A percentile compares a stretch with the other conserved stretches of the same genome.
Evolutionary conservation across 192 early-diverging fungal species (phyloP).

Genomic region (Coemansia sp.): DNA sequence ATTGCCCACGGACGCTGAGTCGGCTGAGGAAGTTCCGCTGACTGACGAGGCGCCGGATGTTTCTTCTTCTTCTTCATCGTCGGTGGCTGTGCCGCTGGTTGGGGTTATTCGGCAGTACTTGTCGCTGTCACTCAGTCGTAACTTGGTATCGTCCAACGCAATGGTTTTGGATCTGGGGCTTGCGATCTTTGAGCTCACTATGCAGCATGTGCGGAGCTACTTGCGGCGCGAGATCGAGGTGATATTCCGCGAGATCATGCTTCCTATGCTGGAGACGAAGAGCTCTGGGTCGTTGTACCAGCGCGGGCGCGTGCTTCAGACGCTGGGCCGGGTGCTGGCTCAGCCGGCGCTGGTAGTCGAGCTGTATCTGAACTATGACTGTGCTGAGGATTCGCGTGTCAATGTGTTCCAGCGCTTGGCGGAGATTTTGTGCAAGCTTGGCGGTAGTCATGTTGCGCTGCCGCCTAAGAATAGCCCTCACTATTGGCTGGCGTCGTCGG

Average conservation of each 20-base stretch:
- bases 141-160: conserved; percentile 72
- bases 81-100: conserved; percentile 66
- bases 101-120: conserved; percentile 86
- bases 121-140: conserved; percentile 77
- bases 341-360: conserved; percentile 83
- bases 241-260: conserved; percentile 84
- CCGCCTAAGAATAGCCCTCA: conserved; percentile 30
- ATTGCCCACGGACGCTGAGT: background rate
- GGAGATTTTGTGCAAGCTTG: conserved; percentile 40
- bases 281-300: conserved; percentile 60
- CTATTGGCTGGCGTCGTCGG: conserved; percentile 28
- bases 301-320: conserved; percentile 70
- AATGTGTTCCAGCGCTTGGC: conserved; percentile 92
- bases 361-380: conserved; percentile 95
- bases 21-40: background rate
- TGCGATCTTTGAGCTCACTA: conserved; percentile 78
- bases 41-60: background rate
- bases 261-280: conserved; percentile 85
- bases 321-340: conserved; percentile 64
- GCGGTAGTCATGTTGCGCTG: conserved; percentile 18
- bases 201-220: conserved; percentile 65
- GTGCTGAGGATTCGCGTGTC: conserved; percentile 74
- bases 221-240: conserved; percentile 88
- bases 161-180: conserved; percentile 81
- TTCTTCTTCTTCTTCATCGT: background rate